phyloP scores from a whole-genome alignment of 116 monocot genomes.

The Dioscorea cayenensis region DNA sequence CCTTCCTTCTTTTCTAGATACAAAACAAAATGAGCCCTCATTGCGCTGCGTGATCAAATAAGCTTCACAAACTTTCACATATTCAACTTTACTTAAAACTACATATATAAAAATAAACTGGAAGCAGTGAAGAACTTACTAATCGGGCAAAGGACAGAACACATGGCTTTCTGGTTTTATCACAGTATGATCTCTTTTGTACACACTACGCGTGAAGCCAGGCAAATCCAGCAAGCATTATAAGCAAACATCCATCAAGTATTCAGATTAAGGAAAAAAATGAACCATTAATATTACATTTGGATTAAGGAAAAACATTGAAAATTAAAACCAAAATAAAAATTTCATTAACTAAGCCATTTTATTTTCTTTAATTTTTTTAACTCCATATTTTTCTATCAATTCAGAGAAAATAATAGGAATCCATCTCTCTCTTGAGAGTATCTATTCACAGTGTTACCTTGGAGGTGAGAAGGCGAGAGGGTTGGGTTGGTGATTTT shows the following conservation, averaged over 20 bases:
- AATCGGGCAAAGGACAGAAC: constrained; percentile 73
- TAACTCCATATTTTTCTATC: too few relatives aligned
- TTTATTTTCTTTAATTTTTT: too few relatives aligned
- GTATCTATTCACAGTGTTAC: constrained; percentile 13
- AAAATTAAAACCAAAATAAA: too few relatives aligned
- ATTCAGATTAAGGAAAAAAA: background rate
- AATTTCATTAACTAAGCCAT: too few relatives aligned
- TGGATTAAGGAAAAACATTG: too few relatives aligned
- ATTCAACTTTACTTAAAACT: background rate
- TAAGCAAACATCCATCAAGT: constrained; percentile 1
- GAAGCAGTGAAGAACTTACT: constrained; percentile 25
- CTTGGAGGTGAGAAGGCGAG: constrained; percentile 64
- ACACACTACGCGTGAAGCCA: constrained; percentile 85
- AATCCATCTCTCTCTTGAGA: too few relatives aligned
- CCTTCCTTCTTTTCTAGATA: constrained; percentile 90
- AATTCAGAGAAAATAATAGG: too few relatives aligned
- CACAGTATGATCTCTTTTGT: constrained; percentile 74
- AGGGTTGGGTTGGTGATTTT: constrained; percentile 85
- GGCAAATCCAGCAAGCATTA: constrained; percentile 61
- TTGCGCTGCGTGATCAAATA: constrained; percentile 78
- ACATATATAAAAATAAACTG: background rate
- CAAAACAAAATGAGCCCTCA: constrained; percentile 88
- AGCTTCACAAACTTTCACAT: constrained; percentile 16
- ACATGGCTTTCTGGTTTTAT: constrained; percentile 90
- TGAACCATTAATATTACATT: too few relatives aligned